These are phyloP conservation scores for Chaetomium olivaceum DNA, from an alignment of 2,329 filamentous ascomycete genomes.

Conservation along the genomic window DNA sequence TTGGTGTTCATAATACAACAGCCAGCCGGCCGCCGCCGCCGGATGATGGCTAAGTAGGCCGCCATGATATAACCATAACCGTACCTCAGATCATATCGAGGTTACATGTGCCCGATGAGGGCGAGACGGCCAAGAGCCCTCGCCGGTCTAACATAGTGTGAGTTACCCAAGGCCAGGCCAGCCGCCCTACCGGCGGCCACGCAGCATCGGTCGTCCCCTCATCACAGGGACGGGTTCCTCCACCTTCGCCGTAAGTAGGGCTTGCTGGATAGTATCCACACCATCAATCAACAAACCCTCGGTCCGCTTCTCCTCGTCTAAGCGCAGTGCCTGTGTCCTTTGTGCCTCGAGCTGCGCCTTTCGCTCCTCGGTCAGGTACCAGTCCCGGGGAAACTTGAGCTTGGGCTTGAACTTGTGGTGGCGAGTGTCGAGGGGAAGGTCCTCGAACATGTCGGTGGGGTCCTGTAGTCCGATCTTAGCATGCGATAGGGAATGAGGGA, in stretches of 20 bases:
- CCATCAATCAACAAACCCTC: conserved; percentile 62
- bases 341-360: conserved; percentile 63
- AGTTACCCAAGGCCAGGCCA: neutral
- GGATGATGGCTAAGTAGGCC: neutral
- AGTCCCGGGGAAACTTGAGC: conserved; percentile 75
- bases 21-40: neutral
- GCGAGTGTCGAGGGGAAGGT: conserved; percentile 84
- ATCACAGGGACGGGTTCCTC: conserved; percentile 16
- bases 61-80: neutral
- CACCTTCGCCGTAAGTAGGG: conserved; percentile 33
- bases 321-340: conserved; percentile 52
- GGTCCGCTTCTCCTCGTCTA: conserved; percentile 57
- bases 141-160: neutral
- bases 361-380: conserved; percentile 75
- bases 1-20: conserved; percentile 25
- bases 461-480: conserved; percentile 50
- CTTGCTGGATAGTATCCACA: conserved; percentile 47
- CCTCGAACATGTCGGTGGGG: conserved; percentile 76
- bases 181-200: conserved; percentile 16
- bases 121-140: neutral
- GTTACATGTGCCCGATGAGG: no score
- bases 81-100: neutral
- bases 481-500: neutral
- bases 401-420: conserved; percentile 72
- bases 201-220: neutral